A percentile compares a stretch with the other conserved stretches of the same genome.
Evolutionary conservation across 495 filamentous ascomycete genomes (phyloP).

Genomic region (Apiosordaria backusii): DNA sequence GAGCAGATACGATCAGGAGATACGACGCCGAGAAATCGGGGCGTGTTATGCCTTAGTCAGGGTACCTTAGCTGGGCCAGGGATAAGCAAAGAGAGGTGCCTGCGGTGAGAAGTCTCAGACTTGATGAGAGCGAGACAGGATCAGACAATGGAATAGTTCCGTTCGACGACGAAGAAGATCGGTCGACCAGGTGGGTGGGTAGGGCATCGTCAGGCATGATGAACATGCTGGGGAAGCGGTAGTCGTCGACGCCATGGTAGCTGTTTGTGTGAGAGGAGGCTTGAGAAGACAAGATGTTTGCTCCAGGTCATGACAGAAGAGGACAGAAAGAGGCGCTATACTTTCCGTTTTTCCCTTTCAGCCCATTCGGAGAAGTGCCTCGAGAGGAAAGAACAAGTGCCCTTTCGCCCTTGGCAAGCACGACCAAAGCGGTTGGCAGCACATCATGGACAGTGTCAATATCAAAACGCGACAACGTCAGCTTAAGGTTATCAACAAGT

Average conservation of each 20-base stretch:
- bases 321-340: background rate
- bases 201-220: background rate
- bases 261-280: background rate
- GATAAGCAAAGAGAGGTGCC: background rate
- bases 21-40: background rate
- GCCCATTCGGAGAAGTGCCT: background rate
- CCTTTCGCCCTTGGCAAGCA: background rate
- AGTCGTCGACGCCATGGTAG: background rate
- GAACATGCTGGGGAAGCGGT: background rate
- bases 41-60: background rate
- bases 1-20: background rate
- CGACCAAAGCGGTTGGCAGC: background rate
- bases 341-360: background rate
- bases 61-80: background rate
- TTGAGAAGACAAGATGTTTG: background rate
- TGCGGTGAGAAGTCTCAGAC: background rate
- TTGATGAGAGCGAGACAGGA: background rate
- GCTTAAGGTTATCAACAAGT: background rate
- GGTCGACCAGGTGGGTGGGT: background rate
- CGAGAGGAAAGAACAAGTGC: background rate
- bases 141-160: conserved; percentile 1
- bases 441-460: conserved; percentile 1
- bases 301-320: background rate
- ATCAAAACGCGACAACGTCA: background rate
- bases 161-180: background rate